Conservation (phyloP, 108 stramenopile species). For the Hondaea fermentalgiana region DNA sequence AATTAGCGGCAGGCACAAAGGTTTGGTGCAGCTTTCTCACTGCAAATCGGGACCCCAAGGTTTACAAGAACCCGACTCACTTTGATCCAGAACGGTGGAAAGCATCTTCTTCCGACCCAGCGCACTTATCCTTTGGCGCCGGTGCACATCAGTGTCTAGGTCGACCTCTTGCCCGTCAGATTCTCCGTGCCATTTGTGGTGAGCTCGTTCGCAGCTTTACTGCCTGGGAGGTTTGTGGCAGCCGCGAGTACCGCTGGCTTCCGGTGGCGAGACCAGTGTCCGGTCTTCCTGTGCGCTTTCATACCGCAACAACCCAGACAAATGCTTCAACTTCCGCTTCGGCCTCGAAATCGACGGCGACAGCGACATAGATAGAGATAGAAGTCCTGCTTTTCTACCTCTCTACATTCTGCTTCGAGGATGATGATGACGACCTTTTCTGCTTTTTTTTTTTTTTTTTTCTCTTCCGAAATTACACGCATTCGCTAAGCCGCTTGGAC, state of each 20-base stretch:
- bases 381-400: too few relatives aligned
- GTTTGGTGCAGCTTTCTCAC: neutral
- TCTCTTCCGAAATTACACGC: too few relatives aligned
- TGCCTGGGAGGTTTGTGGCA: neutral
- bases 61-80: neutral
- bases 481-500: too few relatives aligned
- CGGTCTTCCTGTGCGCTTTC: neutral
- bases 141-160: neutral
- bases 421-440: too few relatives aligned
- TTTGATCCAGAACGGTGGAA: neutral
- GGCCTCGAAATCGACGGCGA: too few relatives aligned
- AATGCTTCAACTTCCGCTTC: too few relatives aligned
- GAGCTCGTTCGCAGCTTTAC: neutral
- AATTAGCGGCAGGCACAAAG: neutral
- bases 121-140: neutral
- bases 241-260: neutral
- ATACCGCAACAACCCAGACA: too few relatives aligned
- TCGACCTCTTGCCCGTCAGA: neutral
- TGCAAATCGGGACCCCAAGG: neutral
- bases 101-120: neutral
- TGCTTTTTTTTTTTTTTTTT: too few relatives aligned
- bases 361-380: too few relatives aligned
- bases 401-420: too few relatives aligned
- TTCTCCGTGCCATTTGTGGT: neutral
- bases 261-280: neutral